Percentiles rank a stretch among this genome's conserved stretches.
These are phyloP conservation scores for Rubroshorea leprosula DNA, from an alignment of 345 rosid genomes.

Conservation along the genomic window DNA sequence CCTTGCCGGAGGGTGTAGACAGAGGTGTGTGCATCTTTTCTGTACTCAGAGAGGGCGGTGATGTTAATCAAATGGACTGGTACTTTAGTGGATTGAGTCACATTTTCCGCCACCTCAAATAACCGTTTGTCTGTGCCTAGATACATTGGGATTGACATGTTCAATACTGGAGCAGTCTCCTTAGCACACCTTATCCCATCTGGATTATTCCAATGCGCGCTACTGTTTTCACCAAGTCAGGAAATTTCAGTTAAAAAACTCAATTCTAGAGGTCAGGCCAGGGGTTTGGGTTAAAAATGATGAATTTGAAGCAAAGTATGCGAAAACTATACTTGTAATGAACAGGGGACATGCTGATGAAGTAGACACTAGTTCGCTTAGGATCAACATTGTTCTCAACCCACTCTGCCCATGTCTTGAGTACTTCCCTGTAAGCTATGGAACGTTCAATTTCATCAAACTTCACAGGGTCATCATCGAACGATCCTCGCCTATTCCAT, in stretches of 20 bases:
- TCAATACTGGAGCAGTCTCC: conserved; percentile 52
- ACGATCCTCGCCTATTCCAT: conserved; percentile 45
- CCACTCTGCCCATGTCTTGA: conserved; percentile 67
- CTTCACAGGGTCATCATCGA: conserved; percentile 41
- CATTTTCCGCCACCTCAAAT: conserved; percentile 36
- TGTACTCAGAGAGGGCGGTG: conserved; percentile 63
- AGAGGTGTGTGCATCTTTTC: conserved; percentile 82
- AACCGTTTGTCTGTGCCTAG: conserved; percentile 64
- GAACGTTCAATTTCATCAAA: conserved; percentile 45
- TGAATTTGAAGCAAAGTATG: not conserved
- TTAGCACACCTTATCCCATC: conserved; percentile 50
- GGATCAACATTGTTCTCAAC: conserved; percentile 54
- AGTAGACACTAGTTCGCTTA: conserved; percentile 51
- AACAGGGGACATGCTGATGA: conserved; percentile 54
- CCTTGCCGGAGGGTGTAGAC: conserved; percentile 39
- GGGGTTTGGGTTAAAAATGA: not conserved
- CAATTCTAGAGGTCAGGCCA: too few relatives aligned
- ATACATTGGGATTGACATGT: conserved; percentile 26
- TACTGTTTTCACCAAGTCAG: conserved; percentile 28
- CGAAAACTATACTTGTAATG: not conserved
- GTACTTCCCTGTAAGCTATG: conserved; percentile 38
- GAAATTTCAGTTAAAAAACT: too few relatives aligned
- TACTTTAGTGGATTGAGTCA: conserved; percentile 35
- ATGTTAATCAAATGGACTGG: conserved; percentile 51
- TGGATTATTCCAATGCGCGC: conserved; percentile 57